These are phyloP conservation scores for Fusarium liriodendri DNA, from an alignment of 2,329 filamentous ascomycete genomes.

Conservation along the genomic window DNA sequence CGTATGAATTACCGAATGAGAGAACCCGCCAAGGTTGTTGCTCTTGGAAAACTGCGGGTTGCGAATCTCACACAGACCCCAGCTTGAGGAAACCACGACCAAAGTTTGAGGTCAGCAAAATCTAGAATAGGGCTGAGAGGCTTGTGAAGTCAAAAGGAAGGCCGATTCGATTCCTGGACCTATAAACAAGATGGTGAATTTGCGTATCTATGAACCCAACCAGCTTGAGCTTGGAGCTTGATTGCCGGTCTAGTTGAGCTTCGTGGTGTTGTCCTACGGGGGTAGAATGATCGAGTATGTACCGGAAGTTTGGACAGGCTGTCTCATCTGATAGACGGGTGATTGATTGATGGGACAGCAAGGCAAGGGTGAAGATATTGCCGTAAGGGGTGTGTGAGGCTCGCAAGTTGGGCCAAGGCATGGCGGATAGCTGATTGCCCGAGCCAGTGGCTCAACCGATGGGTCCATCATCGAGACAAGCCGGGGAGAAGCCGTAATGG, in stretches of 20 bases:
- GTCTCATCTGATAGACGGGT: background rate
- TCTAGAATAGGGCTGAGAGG: background rate
- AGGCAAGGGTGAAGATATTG: background rate
- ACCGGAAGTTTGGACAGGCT: background rate
- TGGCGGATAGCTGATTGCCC: constrained; percentile 7
- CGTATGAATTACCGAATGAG: background rate
- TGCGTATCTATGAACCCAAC: background rate
- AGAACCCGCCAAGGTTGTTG: background rate
- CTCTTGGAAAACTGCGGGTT: background rate
- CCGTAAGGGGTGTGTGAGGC: constrained; percentile 1
- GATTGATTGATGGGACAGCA: background rate
- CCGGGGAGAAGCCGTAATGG: constrained; percentile 29
- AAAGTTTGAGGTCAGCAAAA: background rate
- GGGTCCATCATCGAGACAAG: constrained; percentile 19
- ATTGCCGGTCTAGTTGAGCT: background rate
- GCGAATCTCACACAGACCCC: background rate
- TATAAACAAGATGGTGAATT: background rate
- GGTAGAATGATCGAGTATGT: background rate
- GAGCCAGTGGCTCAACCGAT: constrained; percentile 9
- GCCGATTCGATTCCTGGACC: background rate
- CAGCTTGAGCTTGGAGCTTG: background rate
- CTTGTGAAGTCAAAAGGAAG: background rate
- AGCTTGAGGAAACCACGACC: background rate
- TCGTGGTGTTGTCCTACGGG: background rate
- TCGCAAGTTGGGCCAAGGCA: background rate